Percentiles rank a stretch among this genome's conserved stretches.
These are phyloP conservation scores for Asterochloris erici DNA, from an alignment of 139 green algal species.

Conservation along the genomic window DNA sequence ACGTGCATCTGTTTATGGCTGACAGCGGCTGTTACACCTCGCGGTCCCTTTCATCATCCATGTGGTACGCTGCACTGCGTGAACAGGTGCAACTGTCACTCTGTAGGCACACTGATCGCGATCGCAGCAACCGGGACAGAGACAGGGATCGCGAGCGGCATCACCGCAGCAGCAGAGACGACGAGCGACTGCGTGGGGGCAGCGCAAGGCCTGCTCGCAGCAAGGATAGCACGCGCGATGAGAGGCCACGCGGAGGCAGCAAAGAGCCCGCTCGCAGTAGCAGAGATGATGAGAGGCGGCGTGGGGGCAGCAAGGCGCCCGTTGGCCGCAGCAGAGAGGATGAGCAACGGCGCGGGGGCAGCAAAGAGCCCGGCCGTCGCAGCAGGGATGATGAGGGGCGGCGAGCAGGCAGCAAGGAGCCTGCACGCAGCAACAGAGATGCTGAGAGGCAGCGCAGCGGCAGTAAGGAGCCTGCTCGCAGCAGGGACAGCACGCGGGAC, in stretches of 20 bases:
- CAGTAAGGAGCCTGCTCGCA: neutral
- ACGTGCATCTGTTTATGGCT: too few species aligned
- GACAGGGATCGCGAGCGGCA: neutral
- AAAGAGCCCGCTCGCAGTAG: neutral
- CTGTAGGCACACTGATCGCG: too few species aligned
- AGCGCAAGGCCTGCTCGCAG: neutral
- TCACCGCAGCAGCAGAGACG: neutral
- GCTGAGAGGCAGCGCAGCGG: neutral
- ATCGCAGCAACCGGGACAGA: too few species aligned
- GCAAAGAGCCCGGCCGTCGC: neutral
- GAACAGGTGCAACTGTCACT: too few species aligned
- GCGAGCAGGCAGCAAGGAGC: neutral
- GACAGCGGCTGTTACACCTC: too few species aligned
- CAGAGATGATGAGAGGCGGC: neutral
- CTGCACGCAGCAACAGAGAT: neutral
- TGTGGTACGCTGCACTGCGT: too few species aligned
- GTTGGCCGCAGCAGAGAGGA: slow-evolving; percentile 1
- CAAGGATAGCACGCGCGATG: neutral
- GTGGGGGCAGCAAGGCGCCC: neutral
- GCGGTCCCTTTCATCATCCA: too few species aligned
- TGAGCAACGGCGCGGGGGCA: neutral
- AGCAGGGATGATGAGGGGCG: neutral
- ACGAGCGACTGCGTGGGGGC: neutral
- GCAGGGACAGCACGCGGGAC: neutral
- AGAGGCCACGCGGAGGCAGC: neutral